Evolutionary conservation across 2,329 filamentous ascomycete species (phyloP).

Genomic region (Huntiella moniliformis): DNA sequence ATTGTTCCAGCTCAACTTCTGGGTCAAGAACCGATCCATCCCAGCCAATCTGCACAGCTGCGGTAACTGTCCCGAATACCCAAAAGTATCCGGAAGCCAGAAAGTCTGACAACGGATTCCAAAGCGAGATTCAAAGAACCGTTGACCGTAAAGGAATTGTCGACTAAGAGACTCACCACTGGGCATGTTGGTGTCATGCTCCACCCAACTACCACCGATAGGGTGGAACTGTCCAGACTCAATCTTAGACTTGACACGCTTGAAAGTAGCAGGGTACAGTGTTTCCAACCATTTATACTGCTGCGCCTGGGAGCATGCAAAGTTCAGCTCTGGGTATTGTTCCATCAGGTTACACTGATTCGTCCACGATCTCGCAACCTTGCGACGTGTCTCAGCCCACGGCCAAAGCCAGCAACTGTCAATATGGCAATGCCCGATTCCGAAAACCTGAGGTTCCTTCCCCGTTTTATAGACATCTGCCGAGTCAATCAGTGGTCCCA

Average conservation of each 20-base stretch:
- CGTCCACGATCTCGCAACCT: constrained; percentile 88
- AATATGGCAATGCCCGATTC: constrained; percentile 92
- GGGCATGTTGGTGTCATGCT: constrained; percentile 95
- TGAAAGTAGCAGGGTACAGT: constrained; percentile 72
- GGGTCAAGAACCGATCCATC: constrained; percentile 92
- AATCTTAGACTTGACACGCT: constrained; percentile 80
- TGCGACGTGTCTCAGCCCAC: constrained; percentile 92
- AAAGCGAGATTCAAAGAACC: constrained; percentile 87
- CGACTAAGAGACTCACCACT: constrained; percentile 85
- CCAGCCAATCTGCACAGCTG: constrained; percentile 86
- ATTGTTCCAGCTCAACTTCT: constrained; percentile 99
- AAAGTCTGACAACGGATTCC: constrained; percentile 79
- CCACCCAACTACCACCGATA: constrained; percentile 95
- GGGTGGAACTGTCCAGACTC: constrained; percentile 82
- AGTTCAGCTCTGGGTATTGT: constrained; percentile 80
- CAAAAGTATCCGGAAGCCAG: constrained; percentile 96
- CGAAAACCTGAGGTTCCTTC: constrained; percentile 60
- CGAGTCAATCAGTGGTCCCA: constrained; percentile 67
- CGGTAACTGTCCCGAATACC: constrained; percentile 86
- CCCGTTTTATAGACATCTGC: constrained; percentile 65
- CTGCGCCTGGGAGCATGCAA: constrained; percentile 84
- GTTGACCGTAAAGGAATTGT: constrained; percentile 88
- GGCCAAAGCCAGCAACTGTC: constrained; percentile 98
- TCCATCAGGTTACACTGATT: constrained; percentile 95
- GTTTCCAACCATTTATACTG: constrained; percentile 96